Evolutionary conservation across 2,329 filamentous ascomycete species (phyloP), one percentile per base, ranked within the genome.

Genomic region (Hypoxylon sp.): DNA sequence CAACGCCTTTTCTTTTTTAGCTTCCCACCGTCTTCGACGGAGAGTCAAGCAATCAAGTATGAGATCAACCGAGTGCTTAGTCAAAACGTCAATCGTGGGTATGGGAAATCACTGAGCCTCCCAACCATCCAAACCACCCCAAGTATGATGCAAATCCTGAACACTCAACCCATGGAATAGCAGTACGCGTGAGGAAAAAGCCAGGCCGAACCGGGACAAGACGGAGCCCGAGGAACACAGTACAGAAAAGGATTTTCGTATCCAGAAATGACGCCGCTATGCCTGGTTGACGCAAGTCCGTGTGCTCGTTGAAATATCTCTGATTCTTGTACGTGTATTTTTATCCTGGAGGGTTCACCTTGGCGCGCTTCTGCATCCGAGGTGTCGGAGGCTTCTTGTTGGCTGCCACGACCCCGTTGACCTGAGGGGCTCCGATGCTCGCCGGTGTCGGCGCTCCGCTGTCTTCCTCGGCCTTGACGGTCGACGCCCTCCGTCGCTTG

Each of bases 401-500:
- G n/a, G 67, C 63, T 62, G 78, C 67, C 11, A 54, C 72, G 21
- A 82, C 76, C 5, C 82, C 83, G 64, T 85, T 86, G 35, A 83
- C 75, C 65, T 83, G 81, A 3, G 75, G 67, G 2, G 72, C 74
- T 7, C 74, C 68, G 15, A 71, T 72, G 38, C 72, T 72, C 10
- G 71, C 73, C 1, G 82, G 81, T 4, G 83, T 83, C 2, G 81
- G 80, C 3, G 78, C 81, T 18, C 75, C 77, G 27, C 75, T 77
- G 20, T 85, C 83, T 9, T 86, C 83, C 60, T 86, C 84, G 3
- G 74, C 71, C 74, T 86, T 86, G 17, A 86, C 81, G 3, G 79
- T 79, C 0, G 83, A 86, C 0, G 83, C 81, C 24, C 84, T 77
- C 65, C 84, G 74, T 50, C 83, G 77, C 73, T 87, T 87, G 63